phyloP scores from a whole-genome alignment of 2,329 filamentous ascomycete genomes.

The Claviceps sorghi region DNA sequence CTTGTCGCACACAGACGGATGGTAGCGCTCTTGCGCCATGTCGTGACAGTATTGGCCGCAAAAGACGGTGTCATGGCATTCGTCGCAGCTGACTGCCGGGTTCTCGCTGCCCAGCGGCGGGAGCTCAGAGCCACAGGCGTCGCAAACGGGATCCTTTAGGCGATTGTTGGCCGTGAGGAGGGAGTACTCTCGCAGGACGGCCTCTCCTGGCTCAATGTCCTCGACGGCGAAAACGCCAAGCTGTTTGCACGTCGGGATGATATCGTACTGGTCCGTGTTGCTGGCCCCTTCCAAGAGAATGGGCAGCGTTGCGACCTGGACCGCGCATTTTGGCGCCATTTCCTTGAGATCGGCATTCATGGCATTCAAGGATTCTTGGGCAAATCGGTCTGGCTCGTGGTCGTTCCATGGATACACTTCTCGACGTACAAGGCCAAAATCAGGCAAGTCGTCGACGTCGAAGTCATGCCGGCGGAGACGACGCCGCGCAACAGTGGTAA shows the following conservation, averaged over 20 bases:
- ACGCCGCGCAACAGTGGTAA: slow-evolving; percentile 36
- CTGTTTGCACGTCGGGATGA: slow-evolving; percentile 51
- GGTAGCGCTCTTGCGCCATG: slow-evolving; percentile 44
- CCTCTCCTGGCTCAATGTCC: slow-evolving; percentile 62
- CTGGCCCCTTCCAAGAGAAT: slow-evolving; percentile 46
- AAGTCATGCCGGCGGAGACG: slow-evolving; percentile 32
- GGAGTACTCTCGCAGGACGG: slow-evolving; percentile 68
- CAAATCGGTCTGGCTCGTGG: slow-evolving; percentile 55
- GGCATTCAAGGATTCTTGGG: slow-evolving; percentile 50
- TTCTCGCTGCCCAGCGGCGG: slow-evolving; percentile 40
- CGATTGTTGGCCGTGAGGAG: slow-evolving; percentile 81
- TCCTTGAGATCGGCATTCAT: slow-evolving; percentile 55
- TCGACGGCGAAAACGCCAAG: slow-evolving; percentile 80
- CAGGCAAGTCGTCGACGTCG: slow-evolving; percentile 44
- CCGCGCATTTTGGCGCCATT: slow-evolving; percentile 70
- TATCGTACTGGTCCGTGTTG: slow-evolving; percentile 31
- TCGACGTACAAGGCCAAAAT: slow-evolving; percentile 53
- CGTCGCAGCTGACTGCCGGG: slow-evolving; percentile 38
- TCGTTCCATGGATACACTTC: slow-evolving; percentile 59
- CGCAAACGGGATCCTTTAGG: slow-evolving; percentile 73
- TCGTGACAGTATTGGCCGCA: slow-evolving; percentile 46
- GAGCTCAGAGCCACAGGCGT: slow-evolving; percentile 68
- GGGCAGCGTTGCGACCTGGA: slow-evolving; percentile 62
- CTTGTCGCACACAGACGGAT: slow-evolving; percentile 51
- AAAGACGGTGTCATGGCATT: slow-evolving; percentile 52